Percentiles rank a stretch among this genome's conserved stretches.
phyloP scores from a whole-genome alignment of 2,329 filamentous ascomycete species.

The Cordyceps cicadae region DNA sequence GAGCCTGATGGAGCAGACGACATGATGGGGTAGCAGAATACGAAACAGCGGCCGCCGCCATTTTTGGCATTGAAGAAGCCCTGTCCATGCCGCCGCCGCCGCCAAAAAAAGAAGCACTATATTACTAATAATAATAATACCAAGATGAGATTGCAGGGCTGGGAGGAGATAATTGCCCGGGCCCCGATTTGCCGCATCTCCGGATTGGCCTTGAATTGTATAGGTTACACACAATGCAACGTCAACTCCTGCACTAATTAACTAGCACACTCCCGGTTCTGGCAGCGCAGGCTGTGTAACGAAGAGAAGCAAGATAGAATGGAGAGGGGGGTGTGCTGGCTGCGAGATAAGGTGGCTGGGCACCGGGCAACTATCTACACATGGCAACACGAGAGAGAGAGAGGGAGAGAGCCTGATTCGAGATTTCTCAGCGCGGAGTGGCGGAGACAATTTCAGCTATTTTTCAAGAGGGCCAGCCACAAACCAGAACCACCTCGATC shows the following conservation, averaged over 20 bases:
- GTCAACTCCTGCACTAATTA: not conserved
- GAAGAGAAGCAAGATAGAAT: not conserved
- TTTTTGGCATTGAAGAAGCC: not conserved
- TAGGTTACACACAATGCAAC: slow-evolving; percentile 1
- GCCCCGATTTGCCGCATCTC: slow-evolving; percentile 9
- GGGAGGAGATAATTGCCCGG: not conserved
- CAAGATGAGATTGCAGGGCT: slow-evolving; percentile 5
- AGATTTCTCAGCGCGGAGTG: not conserved
- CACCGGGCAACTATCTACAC: not conserved
- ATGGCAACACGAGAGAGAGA: not conserved
- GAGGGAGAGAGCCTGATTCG: not conserved
- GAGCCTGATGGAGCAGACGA: no score
- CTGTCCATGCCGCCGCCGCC: not conserved
- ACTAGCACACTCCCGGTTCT: not conserved
- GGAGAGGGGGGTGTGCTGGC: not conserved
- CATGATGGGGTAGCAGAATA: not conserved
- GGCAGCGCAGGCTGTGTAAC: not conserved
- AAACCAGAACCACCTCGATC: not conserved
- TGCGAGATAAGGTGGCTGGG: not conserved
- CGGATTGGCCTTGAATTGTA: not conserved
- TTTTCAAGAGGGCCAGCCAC: slow-evolving; percentile 4
- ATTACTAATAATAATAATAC: not conserved
- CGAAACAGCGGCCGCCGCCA: not conserved
- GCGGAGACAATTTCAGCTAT: not conserved
- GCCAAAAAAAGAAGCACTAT: not conserved